Evolutionary conservation across 2,329 filamentous ascomycete genomes (phyloP).

Genomic region (Xylaria sp.): DNA sequence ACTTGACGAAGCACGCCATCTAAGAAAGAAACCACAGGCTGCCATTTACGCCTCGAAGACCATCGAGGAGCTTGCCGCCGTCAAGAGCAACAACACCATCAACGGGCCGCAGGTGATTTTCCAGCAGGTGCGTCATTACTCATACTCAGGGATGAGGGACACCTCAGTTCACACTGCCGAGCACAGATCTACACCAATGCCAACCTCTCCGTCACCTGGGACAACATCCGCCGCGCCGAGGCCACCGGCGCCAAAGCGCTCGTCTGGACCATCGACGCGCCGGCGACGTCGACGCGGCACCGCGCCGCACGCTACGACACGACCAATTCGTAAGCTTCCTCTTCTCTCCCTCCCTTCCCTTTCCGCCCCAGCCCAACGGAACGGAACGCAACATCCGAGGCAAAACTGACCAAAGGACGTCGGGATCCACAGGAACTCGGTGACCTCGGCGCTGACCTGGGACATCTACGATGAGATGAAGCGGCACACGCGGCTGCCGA

Average conservation of each 20-base stretch:
- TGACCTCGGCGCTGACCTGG: slow-evolving; percentile 20
- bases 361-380: no score
- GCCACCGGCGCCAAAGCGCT: slow-evolving; percentile 28
- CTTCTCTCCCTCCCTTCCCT: slow-evolving; percentile 21
- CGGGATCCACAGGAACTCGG: not conserved
- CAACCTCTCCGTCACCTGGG: slow-evolving; percentile 29
- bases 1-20: not conserved
- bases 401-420: not conserved
- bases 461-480: slow-evolving; percentile 31
- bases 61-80: slow-evolving; percentile 30
- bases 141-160: not conserved
- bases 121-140: slow-evolving; percentile 23
- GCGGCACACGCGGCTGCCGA: slow-evolving; percentile 31
- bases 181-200: slow-evolving; percentile 26
- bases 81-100: slow-evolving; percentile 11
- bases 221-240: slow-evolving; percentile 25
- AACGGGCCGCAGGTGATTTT: slow-evolving; percentile 29
- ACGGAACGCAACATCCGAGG: no score
- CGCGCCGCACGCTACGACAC: slow-evolving; percentile 30
- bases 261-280: slow-evolving; percentile 33
- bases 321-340: slow-evolving; percentile 24
- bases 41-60: slow-evolving; percentile 28
- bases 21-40: not conserved
- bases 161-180: not conserved
- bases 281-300: slow-evolving; percentile 29